Conservation (phyloP, 2,329 filamentous ascomycete genomes). For the Talaromyces sp. region DNA sequence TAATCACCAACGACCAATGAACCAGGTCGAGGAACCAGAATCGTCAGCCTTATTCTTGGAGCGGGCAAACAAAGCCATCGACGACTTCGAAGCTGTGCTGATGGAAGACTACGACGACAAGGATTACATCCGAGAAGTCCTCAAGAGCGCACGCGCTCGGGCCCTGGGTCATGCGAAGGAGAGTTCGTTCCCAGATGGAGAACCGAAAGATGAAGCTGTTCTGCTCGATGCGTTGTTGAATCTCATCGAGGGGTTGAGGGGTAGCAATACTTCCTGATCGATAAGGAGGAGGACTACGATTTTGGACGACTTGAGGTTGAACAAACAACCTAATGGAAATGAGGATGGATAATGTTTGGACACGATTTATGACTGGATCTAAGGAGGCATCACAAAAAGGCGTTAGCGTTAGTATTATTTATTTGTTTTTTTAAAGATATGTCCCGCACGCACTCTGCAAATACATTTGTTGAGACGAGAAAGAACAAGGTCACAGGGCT, state of each 20-base stretch:
- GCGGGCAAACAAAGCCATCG: constrained; percentile 39
- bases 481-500: neutral
- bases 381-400: constrained; percentile 14
- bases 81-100: constrained; percentile 40
- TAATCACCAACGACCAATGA: constrained; percentile 11
- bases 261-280: constrained; percentile 8
- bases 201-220: constrained; percentile 40
- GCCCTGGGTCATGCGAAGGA: constrained; percentile 35
- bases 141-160: constrained; percentile 38
- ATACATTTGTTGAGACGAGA: neutral
- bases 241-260: constrained; percentile 36
- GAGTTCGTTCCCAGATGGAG: constrained; percentile 39
- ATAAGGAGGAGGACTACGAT: constrained; percentile 21
- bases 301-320: neutral
- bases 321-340: neutral
- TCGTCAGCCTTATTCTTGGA: constrained; percentile 34
- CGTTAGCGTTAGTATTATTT: constrained; percentile 6
- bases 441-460: neutral
- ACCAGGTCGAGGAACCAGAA: constrained; percentile 11
- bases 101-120: constrained; percentile 43
- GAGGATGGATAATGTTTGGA: neutral
- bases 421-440: constrained; percentile 1
- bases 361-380: constrained; percentile 11
- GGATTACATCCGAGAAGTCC: constrained; percentile 41
- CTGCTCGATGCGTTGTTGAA: constrained; percentile 36